These are phyloP conservation scores for Aspergillus nanangensis DNA, from an alignment of 495 filamentous ascomycete genomes.

Conservation along the genomic window DNA sequence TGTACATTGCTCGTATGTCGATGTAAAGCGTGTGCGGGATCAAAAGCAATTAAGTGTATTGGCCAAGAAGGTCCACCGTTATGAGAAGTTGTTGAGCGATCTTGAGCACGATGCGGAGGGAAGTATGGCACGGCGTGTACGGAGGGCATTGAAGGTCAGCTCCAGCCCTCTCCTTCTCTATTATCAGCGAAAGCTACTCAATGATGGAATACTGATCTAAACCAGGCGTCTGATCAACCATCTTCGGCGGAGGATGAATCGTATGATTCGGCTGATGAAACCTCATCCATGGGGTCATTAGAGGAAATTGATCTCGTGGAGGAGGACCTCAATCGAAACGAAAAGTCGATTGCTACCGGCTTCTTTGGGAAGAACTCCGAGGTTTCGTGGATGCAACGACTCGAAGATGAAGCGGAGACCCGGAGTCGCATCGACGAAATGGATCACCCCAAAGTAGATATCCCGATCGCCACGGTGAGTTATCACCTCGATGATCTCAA, in stretches of 20 bases:
- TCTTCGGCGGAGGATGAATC: conserved; percentile 5
- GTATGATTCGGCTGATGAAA: conserved; percentile 19
- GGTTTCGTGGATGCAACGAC: conserved; percentile 53
- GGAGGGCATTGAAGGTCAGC: conserved; percentile 30
- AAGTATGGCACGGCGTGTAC: conserved; percentile 26
- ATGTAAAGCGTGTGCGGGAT: conserved; percentile 55
- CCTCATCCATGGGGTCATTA: conserved; percentile 52
- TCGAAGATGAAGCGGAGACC: conserved; percentile 24
- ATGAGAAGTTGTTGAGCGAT: conserved; percentile 40
- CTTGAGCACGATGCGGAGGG: conserved; percentile 28
- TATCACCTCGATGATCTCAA: conserved; percentile 56
- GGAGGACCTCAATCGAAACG: conserved; percentile 53
- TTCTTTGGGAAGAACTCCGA: conserved; percentile 63
- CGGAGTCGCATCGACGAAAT: neutral
- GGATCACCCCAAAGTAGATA: no score
- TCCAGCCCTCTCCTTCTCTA: no score
- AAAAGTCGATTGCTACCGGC: conserved; percentile 45
- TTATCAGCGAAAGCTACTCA: no score
- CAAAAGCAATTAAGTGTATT: conserved; percentile 43
- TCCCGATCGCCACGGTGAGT: conserved; percentile 32
- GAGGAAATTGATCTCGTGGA: conserved; percentile 53
- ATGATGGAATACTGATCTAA: no score
- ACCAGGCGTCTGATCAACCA: neutral
- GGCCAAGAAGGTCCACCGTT: conserved; percentile 37
- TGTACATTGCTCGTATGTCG: conserved; percentile 47